Conservation (phyloP, 345 rosid species). For the Syzygium aqueum region DNA sequence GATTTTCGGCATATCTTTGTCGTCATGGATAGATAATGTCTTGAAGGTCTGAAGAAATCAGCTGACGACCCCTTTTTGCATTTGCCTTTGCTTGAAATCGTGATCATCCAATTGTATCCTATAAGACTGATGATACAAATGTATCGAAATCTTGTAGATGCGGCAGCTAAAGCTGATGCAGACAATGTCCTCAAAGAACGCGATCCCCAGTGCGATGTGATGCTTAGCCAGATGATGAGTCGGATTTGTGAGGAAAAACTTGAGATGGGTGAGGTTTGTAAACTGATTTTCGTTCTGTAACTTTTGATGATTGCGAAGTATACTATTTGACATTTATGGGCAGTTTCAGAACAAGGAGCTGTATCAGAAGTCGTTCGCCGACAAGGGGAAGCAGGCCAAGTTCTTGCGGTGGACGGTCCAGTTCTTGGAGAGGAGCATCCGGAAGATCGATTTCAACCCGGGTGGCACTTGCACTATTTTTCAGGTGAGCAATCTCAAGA, state of each 20-base stretch:
- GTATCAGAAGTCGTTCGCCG: no score
- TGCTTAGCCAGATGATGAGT: constrained; percentile 89
- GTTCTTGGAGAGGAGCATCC: no score
- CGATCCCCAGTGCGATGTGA: constrained; percentile 66
- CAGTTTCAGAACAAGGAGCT: no score
- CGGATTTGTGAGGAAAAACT: constrained; percentile 70
- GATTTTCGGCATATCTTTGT: neutral
- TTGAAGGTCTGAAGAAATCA: neutral
- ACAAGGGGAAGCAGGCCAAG: no score
- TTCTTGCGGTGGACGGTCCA: no score
- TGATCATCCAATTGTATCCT: neutral
- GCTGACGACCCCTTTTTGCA: neutral
- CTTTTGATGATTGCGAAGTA: neutral
- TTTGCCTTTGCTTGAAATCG: neutral
- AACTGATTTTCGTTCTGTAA: neutral
- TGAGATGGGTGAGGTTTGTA: constrained; percentile 88
- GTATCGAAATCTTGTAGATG: constrained; percentile 18
- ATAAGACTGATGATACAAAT: neutral
- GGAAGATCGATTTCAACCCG: no score
- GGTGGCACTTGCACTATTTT: no score
- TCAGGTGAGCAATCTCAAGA: no score
- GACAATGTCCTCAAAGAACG: constrained; percentile 55
- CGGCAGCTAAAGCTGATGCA: constrained; percentile 13
- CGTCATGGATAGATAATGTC: neutral
- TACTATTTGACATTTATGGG: neutral